Percentiles rank a stretch among this genome's conserved stretches.
These are phyloP conservation scores for Lentinus tigrinus DNA, from an alignment of 768 basidiomycete species.

Conservation along the genomic window DNA sequence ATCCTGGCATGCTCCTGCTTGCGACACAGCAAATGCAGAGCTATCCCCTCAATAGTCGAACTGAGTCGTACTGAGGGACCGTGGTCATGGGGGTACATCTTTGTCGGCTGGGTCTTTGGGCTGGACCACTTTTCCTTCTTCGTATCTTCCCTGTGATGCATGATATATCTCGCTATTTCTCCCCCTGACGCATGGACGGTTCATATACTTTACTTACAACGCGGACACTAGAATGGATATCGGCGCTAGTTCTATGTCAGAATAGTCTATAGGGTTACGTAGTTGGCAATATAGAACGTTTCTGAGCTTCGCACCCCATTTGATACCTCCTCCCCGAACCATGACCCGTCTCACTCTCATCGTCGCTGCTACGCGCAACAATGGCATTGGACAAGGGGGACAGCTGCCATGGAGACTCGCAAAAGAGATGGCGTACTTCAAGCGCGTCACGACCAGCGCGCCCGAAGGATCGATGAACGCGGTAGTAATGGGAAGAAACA, in stretches of 20 bases:
- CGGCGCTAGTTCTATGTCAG: neutral
- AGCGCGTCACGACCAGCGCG: conserved; percentile 66
- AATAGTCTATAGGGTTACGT: neutral
- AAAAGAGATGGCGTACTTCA: conserved; percentile 91
- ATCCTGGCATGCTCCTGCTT: conserved; percentile 38
- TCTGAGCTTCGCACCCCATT: neutral
- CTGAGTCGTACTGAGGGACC: neutral
- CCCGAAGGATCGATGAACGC: conserved; percentile 61
- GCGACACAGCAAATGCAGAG: neutral
- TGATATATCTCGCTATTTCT: neutral
- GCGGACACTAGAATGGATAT: neutral
- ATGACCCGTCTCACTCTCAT: conserved; percentile 73
- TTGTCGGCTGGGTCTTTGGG: no score
- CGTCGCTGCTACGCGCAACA: conserved; percentile 83
- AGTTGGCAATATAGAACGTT: neutral
- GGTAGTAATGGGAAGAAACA: conserved; percentile 94
- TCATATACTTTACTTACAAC: neutral
- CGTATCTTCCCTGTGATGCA: no score
- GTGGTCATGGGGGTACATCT: no score
- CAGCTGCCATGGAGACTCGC: conserved; percentile 87
- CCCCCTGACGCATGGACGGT: neutral
- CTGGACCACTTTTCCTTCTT: no score
- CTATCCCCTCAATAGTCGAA: conserved; percentile 1
- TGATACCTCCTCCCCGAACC: neutral
- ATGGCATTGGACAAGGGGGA: conserved; percentile 82